These are phyloP conservation scores for Jaltomata sinuosa DNA, from an alignment of 257 asterid genomes.

Conservation along the genomic window DNA sequence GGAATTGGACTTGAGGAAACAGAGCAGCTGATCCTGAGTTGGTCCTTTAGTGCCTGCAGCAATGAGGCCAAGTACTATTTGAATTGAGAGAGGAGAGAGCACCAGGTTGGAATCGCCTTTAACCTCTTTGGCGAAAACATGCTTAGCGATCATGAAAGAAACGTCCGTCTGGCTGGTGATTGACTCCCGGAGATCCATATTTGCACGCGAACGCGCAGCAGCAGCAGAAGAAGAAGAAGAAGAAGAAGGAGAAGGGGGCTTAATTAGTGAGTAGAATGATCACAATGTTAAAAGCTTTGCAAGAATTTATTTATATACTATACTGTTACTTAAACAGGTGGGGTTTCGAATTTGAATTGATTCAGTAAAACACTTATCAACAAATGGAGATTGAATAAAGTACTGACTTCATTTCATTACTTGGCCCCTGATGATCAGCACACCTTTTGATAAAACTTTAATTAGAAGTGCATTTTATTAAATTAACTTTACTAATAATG, in stretches of 20 bases:
- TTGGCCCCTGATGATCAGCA: too few species aligned
- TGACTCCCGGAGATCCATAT: conserved; percentile 37
- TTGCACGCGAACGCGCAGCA: not conserved
- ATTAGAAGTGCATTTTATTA: not conserved
- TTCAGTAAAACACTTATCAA: not conserved
- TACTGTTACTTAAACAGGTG: not conserved
- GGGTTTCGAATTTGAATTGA: not conserved
- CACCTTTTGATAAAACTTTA: not conserved
- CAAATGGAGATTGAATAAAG: not conserved
- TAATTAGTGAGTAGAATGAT: not conserved
- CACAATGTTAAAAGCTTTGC: not conserved
- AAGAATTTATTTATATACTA: not conserved
- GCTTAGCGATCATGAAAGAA: conserved; percentile 31
- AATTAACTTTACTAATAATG: too few species aligned
- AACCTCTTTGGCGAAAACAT: conserved; percentile 24
- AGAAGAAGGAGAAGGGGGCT: not conserved
- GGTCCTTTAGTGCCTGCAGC: conserved; percentile 5
- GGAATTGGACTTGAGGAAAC: conserved; percentile 1
- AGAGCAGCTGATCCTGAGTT: conserved; percentile 8
- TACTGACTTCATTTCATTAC: too few species aligned
- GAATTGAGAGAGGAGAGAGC: conserved; percentile 12
- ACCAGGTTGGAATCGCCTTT: conserved; percentile 12
- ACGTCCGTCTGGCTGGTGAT: conserved; percentile 35
- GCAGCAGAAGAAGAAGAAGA: not conserved
- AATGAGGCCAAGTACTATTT: conserved; percentile 4